These are phyloP conservation scores for Ascochyta lentis DNA, from an alignment of 2,329 filamentous ascomycete species.

Conservation along the genomic window DNA sequence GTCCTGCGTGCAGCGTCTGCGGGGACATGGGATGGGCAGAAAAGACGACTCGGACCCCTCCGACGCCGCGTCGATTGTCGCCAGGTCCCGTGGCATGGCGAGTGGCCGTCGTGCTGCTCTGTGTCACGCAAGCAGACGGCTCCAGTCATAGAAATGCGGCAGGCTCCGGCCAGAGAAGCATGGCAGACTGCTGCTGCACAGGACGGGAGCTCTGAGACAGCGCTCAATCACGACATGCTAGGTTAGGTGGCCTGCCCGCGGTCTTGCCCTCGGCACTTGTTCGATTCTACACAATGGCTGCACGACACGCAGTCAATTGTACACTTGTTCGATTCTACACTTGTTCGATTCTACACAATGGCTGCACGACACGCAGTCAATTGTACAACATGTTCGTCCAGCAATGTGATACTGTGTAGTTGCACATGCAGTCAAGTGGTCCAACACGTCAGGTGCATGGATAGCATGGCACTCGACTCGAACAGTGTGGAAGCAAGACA, in stretches of 20 bases:
- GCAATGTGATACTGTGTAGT: too few relatives aligned
- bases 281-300: too few relatives aligned
- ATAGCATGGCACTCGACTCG: too few relatives aligned
- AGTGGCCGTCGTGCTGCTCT: conserved; percentile 3
- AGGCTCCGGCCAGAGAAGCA: not conserved
- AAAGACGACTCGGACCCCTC: conserved; percentile 21
- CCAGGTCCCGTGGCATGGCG: conserved; percentile 19
- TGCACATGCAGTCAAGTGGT: too few relatives aligned
- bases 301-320: too few relatives aligned
- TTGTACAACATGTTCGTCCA: too few relatives aligned
- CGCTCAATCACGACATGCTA: conserved; percentile 14
- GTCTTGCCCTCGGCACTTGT: conserved; percentile 8
- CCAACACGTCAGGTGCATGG: too few relatives aligned
- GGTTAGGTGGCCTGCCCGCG: not conserved
- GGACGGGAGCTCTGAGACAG: not conserved
- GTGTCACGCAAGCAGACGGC: conserved; percentile 1
- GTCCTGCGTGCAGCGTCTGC: conserved; percentile 9
- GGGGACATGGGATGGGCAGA: conserved; percentile 8
- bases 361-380: too few relatives aligned
- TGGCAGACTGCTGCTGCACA: not conserved
- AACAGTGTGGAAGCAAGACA: too few relatives aligned
- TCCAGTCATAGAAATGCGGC: too few relatives aligned
- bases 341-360: too few relatives aligned
- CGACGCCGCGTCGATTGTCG: conserved; percentile 16
- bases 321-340: too few relatives aligned